phyloP scores from a whole-genome alignment of 1,284 basidiomycete genomes.

The Vanrija sp. region DNA sequence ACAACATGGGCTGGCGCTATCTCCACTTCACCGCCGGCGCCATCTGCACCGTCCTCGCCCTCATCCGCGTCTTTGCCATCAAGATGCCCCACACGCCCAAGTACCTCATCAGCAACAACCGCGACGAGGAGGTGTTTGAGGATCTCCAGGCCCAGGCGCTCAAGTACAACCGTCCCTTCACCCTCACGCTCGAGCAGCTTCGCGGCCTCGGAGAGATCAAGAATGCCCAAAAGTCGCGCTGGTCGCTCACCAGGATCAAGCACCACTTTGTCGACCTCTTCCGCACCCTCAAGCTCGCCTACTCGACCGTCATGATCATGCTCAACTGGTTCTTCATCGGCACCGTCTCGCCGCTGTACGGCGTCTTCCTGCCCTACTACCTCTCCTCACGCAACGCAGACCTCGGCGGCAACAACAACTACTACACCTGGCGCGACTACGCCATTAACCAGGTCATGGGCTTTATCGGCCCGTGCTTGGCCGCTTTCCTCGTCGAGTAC shows the following conservation, averaged over 20 bases:
- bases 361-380: conserved; percentile 57
- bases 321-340: conserved; percentile 60
- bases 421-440: conserved; percentile 56
- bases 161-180: no score
- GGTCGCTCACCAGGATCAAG: no score
- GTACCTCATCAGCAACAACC: conserved; percentile 53
- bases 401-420: conserved; percentile 15
- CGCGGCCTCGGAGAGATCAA: no score
- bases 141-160: no score
- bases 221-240: no score
- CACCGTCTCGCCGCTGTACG: conserved; percentile 26
- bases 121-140: conserved; percentile 54
- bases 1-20: conserved; percentile 50
- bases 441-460: conserved; percentile 51
- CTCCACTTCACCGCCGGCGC: conserved; percentile 55
- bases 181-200: no score
- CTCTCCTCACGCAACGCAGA: conserved; percentile 46
- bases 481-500: conserved; percentile 56
- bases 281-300: conserved; percentile 52
- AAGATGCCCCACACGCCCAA: conserved; percentile 58
- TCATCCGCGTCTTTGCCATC: conserved; percentile 43
- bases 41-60: conserved; percentile 50
- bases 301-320: conserved; percentile 57
- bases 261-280: conserved; percentile 56
- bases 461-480: conserved; percentile 60